Evolutionary conservation across 1,284 basidiomycete genomes (phyloP).

Genomic region (Trametes versicolor): DNA sequence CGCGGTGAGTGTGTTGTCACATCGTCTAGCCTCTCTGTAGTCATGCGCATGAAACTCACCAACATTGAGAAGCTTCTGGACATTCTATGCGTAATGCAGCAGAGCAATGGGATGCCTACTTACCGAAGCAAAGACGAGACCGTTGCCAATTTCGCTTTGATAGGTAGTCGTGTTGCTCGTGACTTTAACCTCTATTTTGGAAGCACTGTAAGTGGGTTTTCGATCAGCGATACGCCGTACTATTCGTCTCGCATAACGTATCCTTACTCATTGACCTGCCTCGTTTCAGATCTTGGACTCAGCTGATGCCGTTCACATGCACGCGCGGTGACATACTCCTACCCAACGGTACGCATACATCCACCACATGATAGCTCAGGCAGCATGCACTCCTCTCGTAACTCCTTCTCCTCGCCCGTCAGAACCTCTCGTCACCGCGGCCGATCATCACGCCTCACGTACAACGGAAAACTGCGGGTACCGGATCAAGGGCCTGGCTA

Average conservation of each 20-base stretch:
- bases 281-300: conserved; percentile 8
- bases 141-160: no score
- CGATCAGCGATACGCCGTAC: not conserved
- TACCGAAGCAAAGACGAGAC: no score
- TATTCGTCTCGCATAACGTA: not conserved
- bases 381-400: not conserved
- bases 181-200: not conserved
- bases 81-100: not conserved
- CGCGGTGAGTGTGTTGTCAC: conserved; percentile 6
- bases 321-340: conserved; percentile 1
- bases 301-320: conserved; percentile 17
- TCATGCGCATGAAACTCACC: not conserved
- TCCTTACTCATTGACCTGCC: not conserved
- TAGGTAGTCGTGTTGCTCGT: not conserved
- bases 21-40: not conserved
- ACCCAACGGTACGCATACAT: not conserved
- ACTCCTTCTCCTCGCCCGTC: conserved; percentile 1
- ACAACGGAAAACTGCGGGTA: conserved; percentile 7
- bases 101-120: no score
- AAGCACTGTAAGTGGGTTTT: not conserved
- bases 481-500: conserved; percentile 9
- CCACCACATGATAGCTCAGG: conserved; percentile 16
- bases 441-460: conserved; percentile 18
- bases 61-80: not conserved
- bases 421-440: conserved; percentile 27